These are phyloP conservation scores for Metschnikowia anglica DNA, from an alignment of 805 yeast species.

Conservation along the genomic window DNA sequence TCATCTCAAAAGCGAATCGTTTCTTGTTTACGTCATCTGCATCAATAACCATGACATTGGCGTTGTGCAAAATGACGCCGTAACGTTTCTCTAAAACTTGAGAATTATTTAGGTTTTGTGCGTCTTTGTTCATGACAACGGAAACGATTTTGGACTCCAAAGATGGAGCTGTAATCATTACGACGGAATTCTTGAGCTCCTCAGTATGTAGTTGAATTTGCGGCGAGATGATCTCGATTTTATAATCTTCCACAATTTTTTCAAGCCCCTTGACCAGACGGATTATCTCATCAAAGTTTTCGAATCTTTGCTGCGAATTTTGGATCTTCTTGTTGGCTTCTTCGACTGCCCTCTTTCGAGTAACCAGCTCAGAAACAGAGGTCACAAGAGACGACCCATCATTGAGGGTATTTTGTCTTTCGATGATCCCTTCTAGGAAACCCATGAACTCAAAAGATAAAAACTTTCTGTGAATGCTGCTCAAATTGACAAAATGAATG, in stretches of 20 bases:
- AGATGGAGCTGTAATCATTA: constrained; percentile 70
- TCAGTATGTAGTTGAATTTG: constrained; percentile 45
- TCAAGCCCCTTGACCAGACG: constrained; percentile 24
- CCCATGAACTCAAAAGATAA: constrained; percentile 36
- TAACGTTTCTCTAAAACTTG: constrained; percentile 57
- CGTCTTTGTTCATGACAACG: constrained; percentile 46
- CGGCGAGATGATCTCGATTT: constrained; percentile 41
- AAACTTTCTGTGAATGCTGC: constrained; percentile 28
- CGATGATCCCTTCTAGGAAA: constrained; percentile 35
- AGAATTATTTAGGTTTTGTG: constrained; percentile 35
- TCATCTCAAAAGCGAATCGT: constrained; percentile 44
- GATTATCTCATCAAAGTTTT: constrained; percentile 34
- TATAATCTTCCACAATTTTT: constrained; percentile 38
- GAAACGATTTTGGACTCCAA: constrained; percentile 70
- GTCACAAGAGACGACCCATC: constrained; percentile 33
- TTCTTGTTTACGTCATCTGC: constrained; percentile 40
- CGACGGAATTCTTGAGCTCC: constrained; percentile 49
- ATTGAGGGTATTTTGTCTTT: constrained; percentile 42
- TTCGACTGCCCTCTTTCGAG: background rate
- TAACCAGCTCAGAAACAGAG: constrained; percentile 1
- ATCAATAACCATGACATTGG: constrained; percentile 69
- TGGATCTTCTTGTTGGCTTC: constrained; percentile 6
- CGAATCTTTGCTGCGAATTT: constrained; percentile 25
- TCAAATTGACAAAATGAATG: constrained; percentile 37
- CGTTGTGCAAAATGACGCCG: constrained; percentile 66